Evolutionary conservation across 495 filamentous ascomycete species (phyloP).

Genomic region (Aspergillus heteromorphus): DNA sequence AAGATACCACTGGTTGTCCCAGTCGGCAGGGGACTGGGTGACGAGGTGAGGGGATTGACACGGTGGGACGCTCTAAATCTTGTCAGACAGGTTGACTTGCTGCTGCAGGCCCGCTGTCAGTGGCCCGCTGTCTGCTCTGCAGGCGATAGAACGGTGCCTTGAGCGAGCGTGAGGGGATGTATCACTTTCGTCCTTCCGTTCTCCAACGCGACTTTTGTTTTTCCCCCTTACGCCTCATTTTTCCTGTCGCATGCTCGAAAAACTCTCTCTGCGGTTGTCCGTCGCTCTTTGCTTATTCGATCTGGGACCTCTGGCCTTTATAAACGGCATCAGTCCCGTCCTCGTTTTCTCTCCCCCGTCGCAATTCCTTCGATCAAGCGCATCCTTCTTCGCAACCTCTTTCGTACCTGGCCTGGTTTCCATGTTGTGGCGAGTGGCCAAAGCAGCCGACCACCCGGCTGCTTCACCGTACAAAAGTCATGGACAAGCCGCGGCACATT

Average conservation of each 20-base stretch:
- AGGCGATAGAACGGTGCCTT: constrained; percentile 10
- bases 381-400: constrained; percentile 6
- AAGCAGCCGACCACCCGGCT: constrained; percentile 37
- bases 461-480: constrained; percentile 30
- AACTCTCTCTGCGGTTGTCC: constrained; percentile 9
- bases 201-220: constrained; percentile 6
- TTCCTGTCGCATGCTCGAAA: neutral
- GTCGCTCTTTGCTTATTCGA: constrained; percentile 17
- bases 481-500: constrained; percentile 37
- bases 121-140: constrained; percentile 15
- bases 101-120: constrained; percentile 18
- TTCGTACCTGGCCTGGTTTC: constrained; percentile 18
- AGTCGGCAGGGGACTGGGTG: constrained; percentile 14
- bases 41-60: constrained; percentile 11
- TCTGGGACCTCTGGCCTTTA: constrained; percentile 3
- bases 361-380: constrained; percentile 8
- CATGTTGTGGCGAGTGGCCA: constrained; percentile 34
- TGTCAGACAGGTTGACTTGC: constrained; percentile 23
- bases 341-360: constrained; percentile 8
- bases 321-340: constrained; percentile 1
- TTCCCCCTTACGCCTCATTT: constrained; percentile 2
- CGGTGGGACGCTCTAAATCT: constrained; percentile 23
- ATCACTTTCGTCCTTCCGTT: constrained; percentile 18
- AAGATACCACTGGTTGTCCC: constrained; percentile 14
- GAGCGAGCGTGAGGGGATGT: constrained; percentile 12